Percentiles rank a stretch among this genome's conserved stretches.
Evolutionary conservation across 169 alveolate genomes (phyloP).

Genomic region (Eimeria acervulina): DNA sequence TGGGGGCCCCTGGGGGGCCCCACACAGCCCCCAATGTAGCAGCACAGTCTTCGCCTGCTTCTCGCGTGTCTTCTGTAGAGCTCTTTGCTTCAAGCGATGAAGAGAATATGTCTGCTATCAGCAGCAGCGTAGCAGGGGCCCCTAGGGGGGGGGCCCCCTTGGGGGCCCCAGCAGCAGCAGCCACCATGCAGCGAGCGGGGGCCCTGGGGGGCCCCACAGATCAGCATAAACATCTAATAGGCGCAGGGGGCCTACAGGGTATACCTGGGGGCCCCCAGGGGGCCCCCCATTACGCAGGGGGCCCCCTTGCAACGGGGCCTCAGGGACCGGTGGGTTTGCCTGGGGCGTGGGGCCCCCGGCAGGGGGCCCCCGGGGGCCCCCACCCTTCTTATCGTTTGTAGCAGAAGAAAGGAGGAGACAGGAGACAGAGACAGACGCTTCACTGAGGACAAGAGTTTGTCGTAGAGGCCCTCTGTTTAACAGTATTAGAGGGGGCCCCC

Average conservation of each 20-base stretch:
- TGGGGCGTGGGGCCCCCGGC: constrained; percentile 40
- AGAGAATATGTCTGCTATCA: neutral
- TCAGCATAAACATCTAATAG: neutral
- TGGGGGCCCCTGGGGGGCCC: constrained; percentile 58
- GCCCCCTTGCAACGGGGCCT: neutral
- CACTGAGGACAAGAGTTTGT: no score
- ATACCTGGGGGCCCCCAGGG: no score
- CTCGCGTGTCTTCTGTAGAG: constrained; percentile 46
- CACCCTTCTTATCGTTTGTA: neutral
- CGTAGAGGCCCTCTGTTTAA: no score
- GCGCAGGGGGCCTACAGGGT: neutral
- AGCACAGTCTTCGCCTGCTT: constrained; percentile 47
- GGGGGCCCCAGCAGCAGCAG: no score
- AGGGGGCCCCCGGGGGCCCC: constrained; percentile 43
- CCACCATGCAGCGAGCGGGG: constrained; percentile 10
- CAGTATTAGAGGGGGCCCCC: neutral
- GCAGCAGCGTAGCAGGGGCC: no score
- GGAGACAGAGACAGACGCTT: no score
- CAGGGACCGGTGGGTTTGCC: neutral
- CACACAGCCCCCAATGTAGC: neutral
- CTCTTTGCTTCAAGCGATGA: constrained; percentile 29
- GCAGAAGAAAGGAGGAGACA: no score
- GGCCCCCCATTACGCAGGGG: neutral
- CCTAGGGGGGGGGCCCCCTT: no score
- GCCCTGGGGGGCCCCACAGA: neutral